These are phyloP conservation scores for Suhomyces pyralidae DNA, from an alignment of 805 yeast genomes.

Conservation along the genomic window DNA sequence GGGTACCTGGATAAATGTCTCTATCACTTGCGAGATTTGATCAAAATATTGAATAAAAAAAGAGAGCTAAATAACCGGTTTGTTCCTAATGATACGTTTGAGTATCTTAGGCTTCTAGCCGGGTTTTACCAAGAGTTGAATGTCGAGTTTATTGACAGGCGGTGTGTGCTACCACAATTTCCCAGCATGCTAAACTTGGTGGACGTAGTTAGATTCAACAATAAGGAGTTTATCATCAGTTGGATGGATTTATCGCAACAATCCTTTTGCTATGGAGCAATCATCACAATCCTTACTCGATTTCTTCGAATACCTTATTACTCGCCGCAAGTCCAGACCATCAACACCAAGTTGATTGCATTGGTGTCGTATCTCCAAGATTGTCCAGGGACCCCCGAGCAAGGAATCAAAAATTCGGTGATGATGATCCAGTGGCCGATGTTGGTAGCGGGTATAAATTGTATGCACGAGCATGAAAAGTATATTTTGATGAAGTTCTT, in stretches of 20 bases:
- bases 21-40: conserved; percentile 33
- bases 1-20: conserved; percentile 47
- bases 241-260: conserved; percentile 23
- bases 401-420: conserved; percentile 11
- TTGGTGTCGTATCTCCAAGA: conserved; percentile 11
- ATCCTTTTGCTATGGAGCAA: conserved; percentile 14
- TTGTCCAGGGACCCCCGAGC: conserved; percentile 2
- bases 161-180: conserved; percentile 1
- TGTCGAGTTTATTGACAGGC: conserved; percentile 11
- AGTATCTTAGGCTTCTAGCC: conserved; percentile 20
- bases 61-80: conserved; percentile 10
- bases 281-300: conserved; percentile 15
- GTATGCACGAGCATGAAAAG: conserved; percentile 12
- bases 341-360: conserved; percentile 9
- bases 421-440: conserved; percentile 25
- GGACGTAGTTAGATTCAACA: conserved; percentile 8
- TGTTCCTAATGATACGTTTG: conserved; percentile 16
- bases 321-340: conserved; percentile 16
- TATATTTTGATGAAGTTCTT: conserved; percentile 12
- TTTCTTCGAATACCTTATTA: conserved; percentile 10
- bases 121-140: conserved; percentile 10
- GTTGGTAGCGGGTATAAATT: conserved; percentile 19
- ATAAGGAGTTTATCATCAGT: conserved; percentile 8
- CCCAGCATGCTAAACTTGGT: conserved; percentile 9
- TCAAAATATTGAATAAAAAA: conserved; percentile 30